Evolutionary conservation across 2,329 filamentous ascomycete species (phyloP), one percentile per base, ranked within the genome.

Genomic region (Paraphaeosphaeria minitans): DNA sequence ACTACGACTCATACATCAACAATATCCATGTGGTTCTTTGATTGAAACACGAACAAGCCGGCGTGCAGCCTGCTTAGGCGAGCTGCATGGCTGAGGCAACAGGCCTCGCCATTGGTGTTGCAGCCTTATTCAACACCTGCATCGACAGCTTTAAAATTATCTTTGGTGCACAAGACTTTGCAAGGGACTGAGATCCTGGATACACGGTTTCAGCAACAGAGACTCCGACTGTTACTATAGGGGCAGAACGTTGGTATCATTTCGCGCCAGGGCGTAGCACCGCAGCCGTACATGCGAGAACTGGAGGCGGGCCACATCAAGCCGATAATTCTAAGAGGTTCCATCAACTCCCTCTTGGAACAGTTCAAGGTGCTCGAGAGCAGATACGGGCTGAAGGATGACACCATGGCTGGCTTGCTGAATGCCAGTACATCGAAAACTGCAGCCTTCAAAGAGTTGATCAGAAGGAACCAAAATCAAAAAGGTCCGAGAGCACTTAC

Each of bases 131-230:
- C 41, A 24, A 45, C 5, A 53, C 39, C 10, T 55, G 42, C 42
- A 35, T 55, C 27, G 52, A 55, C 7, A 46, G 52, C 42, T 55
- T 55, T 27, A 47, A 47, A 13, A 46, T 47, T 13, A 31, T 55
- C 9, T 55, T 55, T 39, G 52, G 42, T 4, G 52, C 52, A 10
- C 52, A 55, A 35, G 52, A 55, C 42, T 55, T 53, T n/a, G 47
- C 51, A 4, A 56, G 48, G 45, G 52, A 59, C 21, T 19, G 33
- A 41, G 39, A 1, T 43, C 1, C n/a, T 56, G 41, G 53, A 48
- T 8, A 19, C 39, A 16, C 24, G 37, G 4, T 53, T 31, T 19
- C 50, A 53, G 50, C 52, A 54, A 16, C 52, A 46, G n/a, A 24
- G 41, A 12, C 42, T 55, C 2, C 27, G 52, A 14, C 43, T 55